Evolutionary conservation across 257 asterid genomes (phyloP), one percentile per base, ranked within the genome.

Genomic region (Gentiana straminea): DNA sequence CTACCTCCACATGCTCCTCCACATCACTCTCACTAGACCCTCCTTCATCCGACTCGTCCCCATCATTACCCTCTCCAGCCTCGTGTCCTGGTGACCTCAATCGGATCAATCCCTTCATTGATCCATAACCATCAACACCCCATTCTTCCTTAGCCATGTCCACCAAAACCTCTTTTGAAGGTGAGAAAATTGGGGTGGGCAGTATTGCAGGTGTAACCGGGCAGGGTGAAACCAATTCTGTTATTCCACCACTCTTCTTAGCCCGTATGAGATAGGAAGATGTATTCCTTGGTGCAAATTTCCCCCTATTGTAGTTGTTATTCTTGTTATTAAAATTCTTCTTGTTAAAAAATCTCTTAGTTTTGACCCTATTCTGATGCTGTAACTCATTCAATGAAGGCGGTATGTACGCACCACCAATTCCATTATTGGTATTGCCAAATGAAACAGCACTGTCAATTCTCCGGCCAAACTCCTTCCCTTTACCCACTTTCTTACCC

Each of bases 71-170:
- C 52, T 78, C 87, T 59, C 64, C 80, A 69, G 71, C 61, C 57
- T 79, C 91, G 13, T 73, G 73, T 7, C 92, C 89, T 0, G 89
- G 86, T 3, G 92, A 80, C 66, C 95, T 80, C 75, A 85, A 64
- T 80, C 95, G 73, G 62, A 85, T 85, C 74, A 85, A 67, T 9
- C 95, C 93, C 64, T 85, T 85, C 95, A 85, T 85, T 9, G 95
- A 82, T 6, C 95, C 95, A 60, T 83, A 83, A 44, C 95, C 95
- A 75, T 86, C 90, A 44, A 86, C 94, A 5, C 95, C 95, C 95
- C 95, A 86, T 61, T 86, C 95, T 61, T 81, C 94, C 72, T 83
- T 83, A 0, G 95, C 95, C 93, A 81, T 86, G 71, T 86, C 95
- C 33, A 79, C 86, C 61, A 86, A 75, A 58, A 75, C 95, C 66